A percentile compares a stretch with the other conserved stretches of the same genome.
Conservation (phyloP, 441 rosid species). For the Populus hybrid region DNA sequence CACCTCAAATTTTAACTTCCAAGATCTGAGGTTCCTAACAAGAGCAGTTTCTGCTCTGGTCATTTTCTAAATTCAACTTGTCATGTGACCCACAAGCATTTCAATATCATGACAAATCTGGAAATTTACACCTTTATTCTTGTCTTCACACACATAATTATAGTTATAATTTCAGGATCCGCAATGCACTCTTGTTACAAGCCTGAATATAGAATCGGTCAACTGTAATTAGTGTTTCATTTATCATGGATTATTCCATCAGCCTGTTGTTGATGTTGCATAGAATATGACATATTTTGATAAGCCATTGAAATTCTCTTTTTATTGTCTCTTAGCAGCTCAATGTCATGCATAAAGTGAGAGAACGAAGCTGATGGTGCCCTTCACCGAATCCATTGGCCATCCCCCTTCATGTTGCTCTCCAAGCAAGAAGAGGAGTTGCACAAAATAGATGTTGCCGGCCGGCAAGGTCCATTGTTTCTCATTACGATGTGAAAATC, state of each 20-base stretch:
- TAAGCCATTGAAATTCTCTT: constrained; percentile 1
- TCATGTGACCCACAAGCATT: not conserved
- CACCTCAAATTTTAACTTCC: not conserved
- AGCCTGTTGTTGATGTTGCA: not conserved
- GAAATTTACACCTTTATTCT: not conserved
- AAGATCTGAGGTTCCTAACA: not conserved
- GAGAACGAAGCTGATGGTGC: constrained; percentile 2
- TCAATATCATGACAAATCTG: not conserved
- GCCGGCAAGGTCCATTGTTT: not conserved
- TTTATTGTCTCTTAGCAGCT: constrained; percentile 21
- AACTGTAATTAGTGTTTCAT: no score
- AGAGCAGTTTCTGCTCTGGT: not conserved
- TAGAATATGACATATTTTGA: not conserved
- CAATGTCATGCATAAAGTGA: constrained; percentile 10
- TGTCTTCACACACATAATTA: not conserved
- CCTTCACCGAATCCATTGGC: not conserved
- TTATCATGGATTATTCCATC: no score
- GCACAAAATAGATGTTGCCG: not conserved
- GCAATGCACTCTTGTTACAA: not conserved
- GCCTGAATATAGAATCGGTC: not conserved
- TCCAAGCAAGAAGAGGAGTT: not conserved
- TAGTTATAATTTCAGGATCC: not conserved
- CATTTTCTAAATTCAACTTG: not conserved
- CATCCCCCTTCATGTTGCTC: not conserved
- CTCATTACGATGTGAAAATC: not conserved